A percentile compares a stretch with the other conserved stretches of the same genome.
These are phyloP conservation scores for Plasmodium adleri DNA, from an alignment of 169 alveolate species.

Conservation along the genomic window DNA sequence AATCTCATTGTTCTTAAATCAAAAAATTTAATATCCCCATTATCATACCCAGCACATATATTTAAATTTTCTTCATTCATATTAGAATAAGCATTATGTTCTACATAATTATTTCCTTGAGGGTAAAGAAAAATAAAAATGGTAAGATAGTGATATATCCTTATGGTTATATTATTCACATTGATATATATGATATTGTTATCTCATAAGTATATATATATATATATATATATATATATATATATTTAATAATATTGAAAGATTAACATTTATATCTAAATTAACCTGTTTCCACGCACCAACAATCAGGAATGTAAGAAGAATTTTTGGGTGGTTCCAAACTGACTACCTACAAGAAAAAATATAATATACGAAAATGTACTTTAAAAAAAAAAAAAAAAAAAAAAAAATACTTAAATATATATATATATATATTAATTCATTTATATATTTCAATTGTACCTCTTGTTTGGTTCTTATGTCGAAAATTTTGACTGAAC, in stretches of 20 bases:
- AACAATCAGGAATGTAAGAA: slow-evolving; percentile 91
- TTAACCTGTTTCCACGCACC: slow-evolving; percentile 93
- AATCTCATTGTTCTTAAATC: slow-evolving; percentile 81
- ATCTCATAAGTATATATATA: slow-evolving; percentile 3
- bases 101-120: slow-evolving; percentile 63
- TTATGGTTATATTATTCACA: background rate
- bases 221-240: slow-evolving; percentile 4
- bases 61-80: slow-evolving; percentile 86
- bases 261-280: background rate
- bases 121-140: background rate
- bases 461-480: slow-evolving; percentile 84
- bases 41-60: slow-evolving; percentile 93
- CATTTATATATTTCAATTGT: background rate
- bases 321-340: slow-evolving; percentile 90
- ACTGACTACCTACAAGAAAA: slow-evolving; percentile 82
- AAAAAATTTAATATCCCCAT: slow-evolving; percentile 93
- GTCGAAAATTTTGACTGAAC: slow-evolving; percentile 93
- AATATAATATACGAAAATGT: slow-evolving; percentile 72
- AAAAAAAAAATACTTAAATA: background rate
- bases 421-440: background rate
- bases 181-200: background rate
- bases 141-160: background rate
- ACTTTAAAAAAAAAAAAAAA: slow-evolving; percentile 11
- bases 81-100: slow-evolving; percentile 76
- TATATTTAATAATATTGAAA: background rate